A percentile compares a stretch with the other conserved stretches of the same genome.
Evolutionary conservation across 768 basidiomycete genomes (phyloP).

Genomic region (Suillus occidentalis): DNA sequence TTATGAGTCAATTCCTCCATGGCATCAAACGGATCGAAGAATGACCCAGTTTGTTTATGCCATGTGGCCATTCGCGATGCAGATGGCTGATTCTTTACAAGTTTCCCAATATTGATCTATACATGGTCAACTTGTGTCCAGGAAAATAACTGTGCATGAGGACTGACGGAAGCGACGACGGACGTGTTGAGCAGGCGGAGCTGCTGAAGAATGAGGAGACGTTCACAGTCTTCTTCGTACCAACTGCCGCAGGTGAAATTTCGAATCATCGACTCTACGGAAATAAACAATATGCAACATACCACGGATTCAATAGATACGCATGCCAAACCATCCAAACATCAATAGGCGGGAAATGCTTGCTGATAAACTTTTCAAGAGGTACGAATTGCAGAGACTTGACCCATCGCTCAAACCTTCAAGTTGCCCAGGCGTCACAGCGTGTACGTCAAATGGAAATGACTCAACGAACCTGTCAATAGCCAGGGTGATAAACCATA

Average conservation of each 20-base stretch:
- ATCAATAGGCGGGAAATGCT: slow-evolving; percentile 36
- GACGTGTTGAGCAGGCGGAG: slow-evolving; percentile 27
- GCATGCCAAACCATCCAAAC: slow-evolving; percentile 47
- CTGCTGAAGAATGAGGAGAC: slow-evolving; percentile 24
- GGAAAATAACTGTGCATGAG: not conserved
- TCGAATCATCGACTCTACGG: slow-evolving; percentile 5
- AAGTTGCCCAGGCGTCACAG: not conserved
- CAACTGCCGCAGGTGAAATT: slow-evolving; percentile 18
- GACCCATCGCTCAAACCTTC: slow-evolving; percentile 39
- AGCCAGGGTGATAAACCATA: slow-evolving; percentile 41
- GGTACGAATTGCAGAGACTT: slow-evolving; percentile 22
- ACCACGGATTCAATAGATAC: slow-evolving; percentile 41
- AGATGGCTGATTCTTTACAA: slow-evolving; percentile 17
- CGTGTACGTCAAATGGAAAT: not conserved
- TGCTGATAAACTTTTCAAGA: slow-evolving; percentile 26
- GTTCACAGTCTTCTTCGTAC: slow-evolving; percentile 35
- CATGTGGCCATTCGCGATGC: slow-evolving; percentile 19
- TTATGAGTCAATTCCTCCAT: slow-evolving; percentile 24
- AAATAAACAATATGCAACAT: slow-evolving; percentile 1
- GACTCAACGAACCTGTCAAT: slow-evolving; percentile 33
- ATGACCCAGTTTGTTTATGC: slow-evolving; percentile 25
- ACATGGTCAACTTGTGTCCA: not conserved
- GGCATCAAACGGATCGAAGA: slow-evolving; percentile 39
- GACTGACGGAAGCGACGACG: slow-evolving; percentile 30
- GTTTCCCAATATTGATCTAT: slow-evolving; percentile 28